These are phyloP conservation scores for Berberis vulgaris DNA, from an alignment of 164 flowering plant species.

Conservation along the genomic window DNA sequence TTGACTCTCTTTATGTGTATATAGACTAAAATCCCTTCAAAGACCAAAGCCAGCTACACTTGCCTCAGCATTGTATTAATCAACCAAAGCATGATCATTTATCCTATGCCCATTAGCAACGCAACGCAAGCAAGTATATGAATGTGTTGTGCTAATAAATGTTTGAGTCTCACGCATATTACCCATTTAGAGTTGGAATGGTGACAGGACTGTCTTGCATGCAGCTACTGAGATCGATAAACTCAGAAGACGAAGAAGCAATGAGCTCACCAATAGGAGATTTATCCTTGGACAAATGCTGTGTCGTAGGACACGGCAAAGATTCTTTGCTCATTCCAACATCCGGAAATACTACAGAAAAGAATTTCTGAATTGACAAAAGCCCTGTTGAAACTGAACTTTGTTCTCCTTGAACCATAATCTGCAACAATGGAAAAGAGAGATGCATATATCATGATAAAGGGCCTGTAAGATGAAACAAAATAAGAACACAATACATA, in stretches of 20 bases:
- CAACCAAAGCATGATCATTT: too few species aligned
- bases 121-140: too few species aligned
- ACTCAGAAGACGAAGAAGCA: slow-evolving; percentile 34
- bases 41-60: too few species aligned
- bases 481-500: slow-evolving; percentile 11
- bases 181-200: slow-evolving; percentile 90
- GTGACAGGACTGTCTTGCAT: slow-evolving; percentile 57
- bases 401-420: slow-evolving; percentile 33
- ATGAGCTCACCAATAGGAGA: slow-evolving; percentile 6
- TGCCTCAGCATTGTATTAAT: too few species aligned
- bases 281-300: slow-evolving; percentile 2
- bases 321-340: slow-evolving; percentile 18
- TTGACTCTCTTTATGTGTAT: too few species aligned
- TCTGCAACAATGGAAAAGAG: slow-evolving; percentile 29
- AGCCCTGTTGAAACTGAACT: slow-evolving; percentile 37
- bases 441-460: not conserved
- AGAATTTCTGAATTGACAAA: slow-evolving; percentile 42
- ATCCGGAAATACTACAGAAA: slow-evolving; percentile 37
- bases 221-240: slow-evolving; percentile 66
- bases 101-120: too few species aligned
- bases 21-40: too few species aligned
- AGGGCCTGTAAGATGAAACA: not conserved
- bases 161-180: slow-evolving; percentile 11
- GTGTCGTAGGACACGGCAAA: slow-evolving; percentile 14
- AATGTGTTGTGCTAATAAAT: too few species aligned